Evolutionary conservation across 2,329 filamentous ascomycete species (phyloP).

Genomic region (Beauveria sp.): DNA sequence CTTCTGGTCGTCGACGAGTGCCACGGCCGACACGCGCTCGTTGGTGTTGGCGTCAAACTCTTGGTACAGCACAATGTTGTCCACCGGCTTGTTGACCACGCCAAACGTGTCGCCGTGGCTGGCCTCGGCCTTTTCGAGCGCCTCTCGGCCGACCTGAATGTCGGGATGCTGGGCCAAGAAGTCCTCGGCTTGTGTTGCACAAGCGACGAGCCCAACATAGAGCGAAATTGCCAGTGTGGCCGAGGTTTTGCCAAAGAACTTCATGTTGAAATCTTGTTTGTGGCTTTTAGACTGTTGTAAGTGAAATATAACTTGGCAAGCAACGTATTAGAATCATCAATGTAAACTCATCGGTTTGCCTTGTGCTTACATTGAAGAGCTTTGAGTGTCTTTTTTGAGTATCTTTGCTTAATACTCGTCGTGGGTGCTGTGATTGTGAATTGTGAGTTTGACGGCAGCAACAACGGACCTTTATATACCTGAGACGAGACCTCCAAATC

Average conservation of each 20-base stretch:
- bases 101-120: neutral
- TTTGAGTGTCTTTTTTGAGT: neutral
- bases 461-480: neutral
- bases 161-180: neutral
- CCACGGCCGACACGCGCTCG: neutral
- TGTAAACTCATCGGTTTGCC: neutral
- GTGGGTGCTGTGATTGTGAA: neutral
- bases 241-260: neutral
- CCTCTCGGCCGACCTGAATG: neutral
- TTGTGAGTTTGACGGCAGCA: neutral
- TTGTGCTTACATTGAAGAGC: neutral
- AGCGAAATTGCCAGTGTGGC: neutral
- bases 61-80: neutral
- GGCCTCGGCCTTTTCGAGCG: neutral
- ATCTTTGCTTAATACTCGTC: neutral
- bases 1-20: neutral
- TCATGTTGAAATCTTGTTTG: neutral
- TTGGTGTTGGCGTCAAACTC: neutral
- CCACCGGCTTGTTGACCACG: neutral
- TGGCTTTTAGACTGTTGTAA: neutral
- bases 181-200: neutral
- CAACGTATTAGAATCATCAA: neutral
- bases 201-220: neutral
- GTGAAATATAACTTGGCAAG: neutral
- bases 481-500: neutral